These are phyloP conservation scores for Naganishia friedmannii DNA, from an alignment of 768 basidiomycete genomes.

Conservation along the genomic window DNA sequence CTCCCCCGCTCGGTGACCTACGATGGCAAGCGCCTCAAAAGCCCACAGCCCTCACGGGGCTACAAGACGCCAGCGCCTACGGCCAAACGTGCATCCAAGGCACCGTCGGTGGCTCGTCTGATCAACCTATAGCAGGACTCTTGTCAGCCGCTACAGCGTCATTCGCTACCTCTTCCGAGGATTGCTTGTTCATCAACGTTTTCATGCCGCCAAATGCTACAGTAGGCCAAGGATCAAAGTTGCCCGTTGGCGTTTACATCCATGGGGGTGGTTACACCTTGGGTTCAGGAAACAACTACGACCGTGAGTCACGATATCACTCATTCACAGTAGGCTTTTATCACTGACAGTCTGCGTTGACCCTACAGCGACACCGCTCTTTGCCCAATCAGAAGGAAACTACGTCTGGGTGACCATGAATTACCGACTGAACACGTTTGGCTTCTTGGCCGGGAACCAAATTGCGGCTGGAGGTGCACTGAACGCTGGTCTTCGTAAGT, in stretches of 20 bases:
- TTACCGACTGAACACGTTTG: conserved; percentile 35
- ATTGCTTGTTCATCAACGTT: conserved; percentile 43
- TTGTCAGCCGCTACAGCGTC: background rate
- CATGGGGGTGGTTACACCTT: conserved; percentile 44
- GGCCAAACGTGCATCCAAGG: conserved; percentile 19
- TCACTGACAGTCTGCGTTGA: background rate
- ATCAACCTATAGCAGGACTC: background rate
- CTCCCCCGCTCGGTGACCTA: conserved; percentile 53
- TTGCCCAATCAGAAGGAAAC: conserved; percentile 20
- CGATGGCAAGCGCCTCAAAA: conserved; percentile 14
- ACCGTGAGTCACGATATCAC: conserved; percentile 12
- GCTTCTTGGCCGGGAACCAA: conserved; percentile 40
- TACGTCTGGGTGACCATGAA: conserved; percentile 35
- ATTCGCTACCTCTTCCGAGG: conserved; percentile 38
- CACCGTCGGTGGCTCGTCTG: background rate
- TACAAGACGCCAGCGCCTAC: conserved; percentile 3
- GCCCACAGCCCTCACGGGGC: background rate
- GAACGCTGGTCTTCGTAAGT: conserved; percentile 61
- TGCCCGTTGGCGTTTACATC: conserved; percentile 42
- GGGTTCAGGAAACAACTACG: conserved; percentile 35
- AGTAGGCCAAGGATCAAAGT: conserved; percentile 20
- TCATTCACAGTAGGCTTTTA: too few species aligned
- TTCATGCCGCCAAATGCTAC: conserved; percentile 44
- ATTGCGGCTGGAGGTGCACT: conserved; percentile 37
- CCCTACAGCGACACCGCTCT: conserved; percentile 1